Conservation (phyloP, 2,329 filamentous ascomycete genomes). For the Trichoderma gracile region DNA sequence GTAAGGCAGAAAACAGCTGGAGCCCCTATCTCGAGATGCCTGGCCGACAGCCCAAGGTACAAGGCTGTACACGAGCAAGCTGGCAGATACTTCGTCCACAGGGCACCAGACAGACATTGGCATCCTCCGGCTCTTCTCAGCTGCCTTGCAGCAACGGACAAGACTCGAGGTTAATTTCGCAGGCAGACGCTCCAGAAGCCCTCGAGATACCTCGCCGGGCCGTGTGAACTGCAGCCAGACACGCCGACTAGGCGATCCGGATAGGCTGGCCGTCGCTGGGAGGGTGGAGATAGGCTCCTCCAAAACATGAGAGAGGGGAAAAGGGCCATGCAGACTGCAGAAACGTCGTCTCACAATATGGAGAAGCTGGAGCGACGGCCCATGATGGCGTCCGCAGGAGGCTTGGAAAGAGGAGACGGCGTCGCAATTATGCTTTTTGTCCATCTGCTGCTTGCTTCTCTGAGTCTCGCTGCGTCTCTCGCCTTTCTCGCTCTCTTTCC, state of each 20-base stretch:
- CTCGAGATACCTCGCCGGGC: constrained; percentile 16
- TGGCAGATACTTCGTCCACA: not conserved
- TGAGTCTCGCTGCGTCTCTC: not conserved
- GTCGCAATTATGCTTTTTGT: constrained; percentile 19
- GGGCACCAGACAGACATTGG: not conserved
- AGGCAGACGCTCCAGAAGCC: constrained; percentile 8
- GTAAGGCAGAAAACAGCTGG: too few relatives aligned
- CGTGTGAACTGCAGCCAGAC: constrained; percentile 15
- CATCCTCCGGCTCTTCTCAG: not conserved
- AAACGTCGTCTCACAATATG: constrained; percentile 14
- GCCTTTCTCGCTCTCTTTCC: not conserved
- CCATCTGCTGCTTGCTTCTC: not conserved
- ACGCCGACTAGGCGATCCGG: constrained; percentile 24
- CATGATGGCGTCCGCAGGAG: constrained; percentile 14
- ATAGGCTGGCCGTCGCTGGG: constrained; percentile 26
- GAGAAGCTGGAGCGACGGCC: constrained; percentile 11
- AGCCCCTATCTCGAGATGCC: too few relatives aligned
- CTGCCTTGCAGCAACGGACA: not conserved
- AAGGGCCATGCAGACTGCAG: constrained; percentile 4
- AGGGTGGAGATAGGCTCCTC: constrained; percentile 15
- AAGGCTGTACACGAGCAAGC: not conserved
- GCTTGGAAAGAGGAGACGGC: constrained; percentile 19
- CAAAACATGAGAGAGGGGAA: constrained; percentile 6
- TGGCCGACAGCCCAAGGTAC: not conserved
- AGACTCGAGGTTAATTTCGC: constrained; percentile 11